Conservation (phyloP, 2,329 filamentous ascomycete species). For the Scortechinia acanthostroma region DNA sequence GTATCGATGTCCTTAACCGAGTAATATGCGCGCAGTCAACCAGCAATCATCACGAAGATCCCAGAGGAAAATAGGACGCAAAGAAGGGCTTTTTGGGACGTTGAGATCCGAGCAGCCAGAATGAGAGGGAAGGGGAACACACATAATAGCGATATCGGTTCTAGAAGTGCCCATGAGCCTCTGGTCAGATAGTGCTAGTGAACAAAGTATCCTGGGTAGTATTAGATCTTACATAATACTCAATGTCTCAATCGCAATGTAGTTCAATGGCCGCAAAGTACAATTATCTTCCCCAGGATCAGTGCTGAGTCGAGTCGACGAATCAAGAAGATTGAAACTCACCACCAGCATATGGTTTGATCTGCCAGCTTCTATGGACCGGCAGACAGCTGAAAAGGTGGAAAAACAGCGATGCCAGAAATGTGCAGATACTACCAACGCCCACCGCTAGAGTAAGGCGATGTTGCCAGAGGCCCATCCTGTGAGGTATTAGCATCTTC, state of each 20-base stretch:
- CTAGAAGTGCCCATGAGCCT: slow-evolving; percentile 4
- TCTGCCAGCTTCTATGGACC: slow-evolving; percentile 16
- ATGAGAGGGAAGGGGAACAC: slow-evolving; percentile 12
- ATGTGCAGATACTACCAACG: slow-evolving; percentile 13
- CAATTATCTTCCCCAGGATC: slow-evolving; percentile 14
- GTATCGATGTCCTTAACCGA: slow-evolving; percentile 10
- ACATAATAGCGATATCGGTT: slow-evolving; percentile 10
- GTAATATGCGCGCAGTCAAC: slow-evolving; percentile 14
- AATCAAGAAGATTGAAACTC: slow-evolving; percentile 3
- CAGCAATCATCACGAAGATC: slow-evolving; percentile 15
- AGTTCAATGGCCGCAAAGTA: slow-evolving; percentile 10
- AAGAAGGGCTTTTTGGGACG: slow-evolving; percentile 11
- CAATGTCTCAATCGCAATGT: slow-evolving; percentile 10
- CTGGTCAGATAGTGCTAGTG: background rate
- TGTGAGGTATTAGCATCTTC: background rate
- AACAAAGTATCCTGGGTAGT: too few species aligned
- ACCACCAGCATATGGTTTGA: slow-evolving; percentile 17
- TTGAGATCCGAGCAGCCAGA: slow-evolving; percentile 9
- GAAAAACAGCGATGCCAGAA: slow-evolving; percentile 15
- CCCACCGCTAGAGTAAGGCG: slow-evolving; percentile 11
- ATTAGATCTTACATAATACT: slow-evolving; percentile 8
- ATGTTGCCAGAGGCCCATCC: slow-evolving; percentile 12
- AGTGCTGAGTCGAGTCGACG: background rate
- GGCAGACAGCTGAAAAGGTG: slow-evolving; percentile 18
- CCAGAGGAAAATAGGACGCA: slow-evolving; percentile 14